Percentiles rank a stretch among this genome's conserved stretches.
phyloP scores from a whole-genome alignment of 1,284 basidiomycete species.

The Sanghuangporus sanghuang region DNA sequence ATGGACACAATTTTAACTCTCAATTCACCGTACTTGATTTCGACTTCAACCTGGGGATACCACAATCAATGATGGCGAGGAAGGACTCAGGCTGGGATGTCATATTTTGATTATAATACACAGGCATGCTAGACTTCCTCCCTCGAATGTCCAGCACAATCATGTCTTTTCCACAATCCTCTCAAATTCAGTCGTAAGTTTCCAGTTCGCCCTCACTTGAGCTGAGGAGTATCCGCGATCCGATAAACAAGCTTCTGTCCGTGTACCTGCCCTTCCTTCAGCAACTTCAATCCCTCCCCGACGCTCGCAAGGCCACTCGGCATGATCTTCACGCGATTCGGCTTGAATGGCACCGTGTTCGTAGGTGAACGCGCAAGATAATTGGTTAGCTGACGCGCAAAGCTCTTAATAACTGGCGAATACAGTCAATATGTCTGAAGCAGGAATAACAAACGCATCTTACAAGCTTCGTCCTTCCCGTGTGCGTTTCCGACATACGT shows the following conservation, averaged over 20 bases:
- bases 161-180: background rate
- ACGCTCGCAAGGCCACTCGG: constrained; percentile 26
- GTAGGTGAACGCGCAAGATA: background rate
- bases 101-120: background rate
- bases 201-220: background rate
- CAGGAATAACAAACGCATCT: background rate
- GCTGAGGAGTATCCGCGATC: constrained; percentile 24
- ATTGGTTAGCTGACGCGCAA: constrained; percentile 8
- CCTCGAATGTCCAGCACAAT: background rate
- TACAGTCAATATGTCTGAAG: background rate
- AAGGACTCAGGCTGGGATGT: too few species aligned
- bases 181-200: background rate
- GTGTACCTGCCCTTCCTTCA: constrained; percentile 23
- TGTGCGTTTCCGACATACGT: constrained; percentile 11
- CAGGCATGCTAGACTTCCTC: background rate
- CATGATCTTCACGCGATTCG: constrained; percentile 24
- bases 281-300: constrained; percentile 24
- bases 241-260: constrained; percentile 31
- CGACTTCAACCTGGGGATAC: too few species aligned
- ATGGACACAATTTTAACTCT: too few species aligned
- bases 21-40: too few species aligned
- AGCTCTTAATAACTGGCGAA: constrained; percentile 4
- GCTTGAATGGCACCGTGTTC: constrained; percentile 4
- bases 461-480: constrained; percentile 12
- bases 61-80: too few species aligned